phyloP scores from a whole-genome alignment of 225 moss, liverwort and hornwort genomes.

The Polytrichum commune region DNA sequence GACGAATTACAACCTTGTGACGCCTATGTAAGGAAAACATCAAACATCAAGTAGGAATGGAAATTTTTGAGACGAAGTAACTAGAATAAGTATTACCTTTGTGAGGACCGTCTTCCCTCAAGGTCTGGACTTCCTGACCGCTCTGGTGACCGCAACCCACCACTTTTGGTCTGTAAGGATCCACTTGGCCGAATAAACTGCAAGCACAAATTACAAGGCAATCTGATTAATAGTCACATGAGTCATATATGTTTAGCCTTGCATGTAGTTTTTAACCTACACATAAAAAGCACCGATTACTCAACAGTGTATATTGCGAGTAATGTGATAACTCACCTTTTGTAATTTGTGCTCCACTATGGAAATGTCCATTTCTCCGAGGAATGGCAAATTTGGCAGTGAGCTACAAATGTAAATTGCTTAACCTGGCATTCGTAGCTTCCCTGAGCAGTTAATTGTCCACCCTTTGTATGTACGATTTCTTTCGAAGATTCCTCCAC shows the following conservation, averaged over 20 bases:
- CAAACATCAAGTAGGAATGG: background rate
- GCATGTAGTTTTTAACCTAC: too few relatives aligned
- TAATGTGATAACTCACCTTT: conserved; percentile 22
- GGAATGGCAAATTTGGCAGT: too few relatives aligned
- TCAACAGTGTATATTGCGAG: background rate
- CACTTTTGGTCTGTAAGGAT: conserved; percentile 19
- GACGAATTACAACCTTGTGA: background rate
- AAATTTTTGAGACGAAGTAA: background rate
- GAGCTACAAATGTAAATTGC: too few relatives aligned
- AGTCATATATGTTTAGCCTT: background rate
- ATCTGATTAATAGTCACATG: background rate
- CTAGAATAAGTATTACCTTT: conserved; percentile 29
- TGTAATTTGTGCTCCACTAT: conserved; percentile 23
- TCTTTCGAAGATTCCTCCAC: too few relatives aligned
- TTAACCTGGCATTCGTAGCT: too few relatives aligned
- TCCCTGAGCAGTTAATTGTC: too few relatives aligned
- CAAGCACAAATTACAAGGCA: conserved; percentile 31
- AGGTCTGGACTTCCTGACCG: conserved; percentile 63
- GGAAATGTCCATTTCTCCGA: conserved; percentile 23
- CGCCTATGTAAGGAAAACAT: background rate
- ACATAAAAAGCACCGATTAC: background rate
- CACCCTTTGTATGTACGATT: too few relatives aligned
- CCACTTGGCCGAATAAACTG: conserved; percentile 34
- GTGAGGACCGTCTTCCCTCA: conserved; percentile 36
- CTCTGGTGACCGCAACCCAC: conserved; percentile 48